phyloP scores from a whole-genome alignment of 2,329 filamentous ascomycete genomes.

The Saccharata proteae region DNA sequence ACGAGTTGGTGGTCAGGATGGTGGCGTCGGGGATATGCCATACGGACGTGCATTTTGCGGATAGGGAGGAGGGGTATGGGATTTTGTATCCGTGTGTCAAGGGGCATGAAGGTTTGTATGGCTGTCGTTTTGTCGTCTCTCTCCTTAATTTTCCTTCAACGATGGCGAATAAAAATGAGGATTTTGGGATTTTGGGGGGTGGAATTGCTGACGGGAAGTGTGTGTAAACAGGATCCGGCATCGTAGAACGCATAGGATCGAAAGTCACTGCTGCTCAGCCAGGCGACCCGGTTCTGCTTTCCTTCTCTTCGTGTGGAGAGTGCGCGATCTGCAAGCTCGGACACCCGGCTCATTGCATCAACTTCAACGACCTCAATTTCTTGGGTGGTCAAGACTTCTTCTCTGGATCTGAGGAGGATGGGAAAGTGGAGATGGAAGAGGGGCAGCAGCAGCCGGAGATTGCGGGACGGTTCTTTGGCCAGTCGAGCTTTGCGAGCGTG shows the following conservation, averaged over 20 bases:
- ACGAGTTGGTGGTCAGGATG: constrained; percentile 42
- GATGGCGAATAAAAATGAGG: too few species aligned
- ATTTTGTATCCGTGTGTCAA: constrained; percentile 36
- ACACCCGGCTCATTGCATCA: constrained; percentile 36
- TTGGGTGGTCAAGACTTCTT: constrained; percentile 18
- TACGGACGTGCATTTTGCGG: constrained; percentile 39
- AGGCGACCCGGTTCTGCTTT: constrained; percentile 37
- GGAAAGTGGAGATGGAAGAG: constrained; percentile 6
- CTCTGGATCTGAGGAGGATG: too few species aligned
- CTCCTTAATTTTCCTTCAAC: too few species aligned
- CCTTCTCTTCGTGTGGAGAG: constrained; percentile 34
- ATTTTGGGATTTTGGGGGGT: constrained; percentile 1
- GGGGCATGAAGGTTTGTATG: constrained; percentile 39
- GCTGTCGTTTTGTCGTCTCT: too few species aligned
- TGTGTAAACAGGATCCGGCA: constrained; percentile 23
- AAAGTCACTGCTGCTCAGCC: constrained; percentile 29
- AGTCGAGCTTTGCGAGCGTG: constrained; percentile 32
- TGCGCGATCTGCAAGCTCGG: constrained; percentile 38
- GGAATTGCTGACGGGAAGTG: not conserved
- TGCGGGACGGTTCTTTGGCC: constrained; percentile 36
- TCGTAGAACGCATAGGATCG: constrained; percentile 34
- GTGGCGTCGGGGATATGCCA: constrained; percentile 45
- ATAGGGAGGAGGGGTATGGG: constrained; percentile 17
- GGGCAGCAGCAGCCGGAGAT: constrained; percentile 17
- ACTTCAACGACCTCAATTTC: constrained; percentile 38